These are phyloP conservation scores for Cicer yamashitae DNA, from an alignment of 306 rosid species.

Conservation along the genomic window DNA sequence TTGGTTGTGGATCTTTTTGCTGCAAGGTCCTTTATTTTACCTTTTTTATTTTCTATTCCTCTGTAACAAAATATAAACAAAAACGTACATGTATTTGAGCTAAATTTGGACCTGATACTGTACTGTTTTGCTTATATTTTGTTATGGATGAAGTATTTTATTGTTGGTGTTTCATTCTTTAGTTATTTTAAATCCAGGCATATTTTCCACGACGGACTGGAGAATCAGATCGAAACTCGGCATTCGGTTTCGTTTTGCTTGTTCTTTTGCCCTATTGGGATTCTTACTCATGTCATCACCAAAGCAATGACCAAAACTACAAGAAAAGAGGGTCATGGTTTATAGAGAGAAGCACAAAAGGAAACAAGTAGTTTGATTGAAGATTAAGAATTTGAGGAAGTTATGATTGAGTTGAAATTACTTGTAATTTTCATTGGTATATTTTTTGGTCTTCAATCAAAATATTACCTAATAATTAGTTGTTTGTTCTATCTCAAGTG, in stretches of 20 bases:
- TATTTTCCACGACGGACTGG: conserved; percentile 73
- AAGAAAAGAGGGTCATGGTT: conserved; percentile 47
- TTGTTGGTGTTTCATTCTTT: conserved; percentile 30
- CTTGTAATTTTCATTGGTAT: conserved; percentile 4
- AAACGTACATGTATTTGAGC: too few species aligned
- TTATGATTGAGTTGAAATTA: conserved; percentile 35
- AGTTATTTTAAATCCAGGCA: conserved; percentile 61
- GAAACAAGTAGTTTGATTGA: conserved; percentile 28
- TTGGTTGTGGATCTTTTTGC: conserved; percentile 92
- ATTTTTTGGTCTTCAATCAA: conserved; percentile 17
- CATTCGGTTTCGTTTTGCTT: conserved; percentile 87
- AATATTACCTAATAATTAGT: not conserved
- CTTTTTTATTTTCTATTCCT: conserved; percentile 15
- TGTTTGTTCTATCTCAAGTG: conserved; percentile 14
- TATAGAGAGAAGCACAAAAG: conserved; percentile 41
- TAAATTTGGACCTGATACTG: too few species aligned
- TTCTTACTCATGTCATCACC: conserved; percentile 79
- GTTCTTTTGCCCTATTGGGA: conserved; percentile 90
- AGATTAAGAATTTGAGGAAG: not conserved
- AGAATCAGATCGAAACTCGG: conserved; percentile 81
- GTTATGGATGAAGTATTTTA: too few species aligned
- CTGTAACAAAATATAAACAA: not conserved
- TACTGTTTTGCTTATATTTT: too few species aligned
- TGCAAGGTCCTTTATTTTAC: conserved; percentile 68
- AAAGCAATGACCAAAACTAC: conserved; percentile 64